A percentile compares a stretch with the other conserved stretches of the same genome.
phyloP scores from a whole-genome alignment of 2,329 filamentous ascomycete species.

The Elsinoe arachidis region DNA sequence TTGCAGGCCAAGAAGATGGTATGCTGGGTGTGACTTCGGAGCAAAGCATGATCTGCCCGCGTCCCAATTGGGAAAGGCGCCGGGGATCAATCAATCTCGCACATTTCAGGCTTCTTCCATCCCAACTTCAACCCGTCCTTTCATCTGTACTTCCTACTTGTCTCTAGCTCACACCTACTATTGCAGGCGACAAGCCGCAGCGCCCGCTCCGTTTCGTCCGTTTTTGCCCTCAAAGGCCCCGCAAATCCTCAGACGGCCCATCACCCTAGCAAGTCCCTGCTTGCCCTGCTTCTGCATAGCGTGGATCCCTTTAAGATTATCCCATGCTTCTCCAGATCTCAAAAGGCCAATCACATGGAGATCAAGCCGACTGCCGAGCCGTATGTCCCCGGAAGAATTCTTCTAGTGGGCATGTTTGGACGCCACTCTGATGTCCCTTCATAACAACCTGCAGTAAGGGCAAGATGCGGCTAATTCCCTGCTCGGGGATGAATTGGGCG shows the following conservation, averaged over 20 bases:
- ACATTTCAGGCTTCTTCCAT: not conserved
- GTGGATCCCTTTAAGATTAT: slow-evolving; percentile 1
- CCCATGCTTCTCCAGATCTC: not conserved
- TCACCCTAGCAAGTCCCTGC: not conserved
- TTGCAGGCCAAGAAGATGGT: too few species aligned
- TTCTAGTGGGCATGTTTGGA: not conserved
- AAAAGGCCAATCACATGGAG: not conserved
- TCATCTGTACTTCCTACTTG: not conserved
- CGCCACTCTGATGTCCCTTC: not conserved
- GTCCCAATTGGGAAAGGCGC: not conserved
- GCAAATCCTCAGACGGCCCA: slow-evolving; percentile 1
- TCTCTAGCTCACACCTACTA: not conserved
- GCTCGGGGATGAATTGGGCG: not conserved
- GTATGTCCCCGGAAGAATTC: not conserved
- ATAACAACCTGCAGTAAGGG: not conserved
- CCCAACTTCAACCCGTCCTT: not conserved
- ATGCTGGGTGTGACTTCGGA: not conserved
- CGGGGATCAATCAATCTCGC: not conserved
- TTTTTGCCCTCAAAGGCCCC: slow-evolving; percentile 1
- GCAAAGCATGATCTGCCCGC: not conserved
- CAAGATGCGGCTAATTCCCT: slow-evolving; percentile 7
- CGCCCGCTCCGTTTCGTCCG: not conserved
- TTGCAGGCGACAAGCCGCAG: not conserved
- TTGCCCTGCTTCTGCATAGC: slow-evolving; percentile 1
- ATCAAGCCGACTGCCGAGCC: not conserved